phyloP scores from a whole-genome alignment of 805 yeast species.

The Lipomyces spencermartinsiae region DNA sequence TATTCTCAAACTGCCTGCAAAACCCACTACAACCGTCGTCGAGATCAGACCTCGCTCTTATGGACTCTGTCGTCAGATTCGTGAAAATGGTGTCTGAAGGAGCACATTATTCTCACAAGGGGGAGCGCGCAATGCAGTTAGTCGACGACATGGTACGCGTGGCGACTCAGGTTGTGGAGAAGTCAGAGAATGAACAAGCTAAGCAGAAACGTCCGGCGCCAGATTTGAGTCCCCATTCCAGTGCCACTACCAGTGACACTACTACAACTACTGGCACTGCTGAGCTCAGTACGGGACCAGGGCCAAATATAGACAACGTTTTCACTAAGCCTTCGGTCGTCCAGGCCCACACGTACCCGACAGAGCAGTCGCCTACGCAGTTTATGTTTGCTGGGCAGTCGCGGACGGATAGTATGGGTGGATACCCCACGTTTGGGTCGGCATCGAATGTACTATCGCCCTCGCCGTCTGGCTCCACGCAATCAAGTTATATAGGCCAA shows the following conservation, averaged over 20 bases:
- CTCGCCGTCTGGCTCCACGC: background rate
- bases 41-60: slow-evolving; percentile 37
- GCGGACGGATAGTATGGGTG: background rate
- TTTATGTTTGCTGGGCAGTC: background rate
- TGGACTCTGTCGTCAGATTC: slow-evolving; percentile 27
- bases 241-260: background rate
- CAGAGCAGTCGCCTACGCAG: background rate
- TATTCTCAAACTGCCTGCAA: slow-evolving; percentile 38
- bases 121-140: slow-evolving; percentile 3
- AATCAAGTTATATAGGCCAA: background rate
- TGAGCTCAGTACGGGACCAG: background rate
- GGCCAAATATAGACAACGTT: background rate
- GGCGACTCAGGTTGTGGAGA: slow-evolving; percentile 21
- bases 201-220: background rate
- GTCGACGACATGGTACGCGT: slow-evolving; percentile 10
- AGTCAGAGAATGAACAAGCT: slow-evolving; percentile 16
- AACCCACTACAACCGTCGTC: slow-evolving; percentile 38
- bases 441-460: background rate
- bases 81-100: slow-evolving; percentile 14
- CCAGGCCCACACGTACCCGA: background rate
- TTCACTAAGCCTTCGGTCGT: background rate
- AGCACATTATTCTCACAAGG: background rate
- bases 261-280: background rate
- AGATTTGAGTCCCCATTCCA: background rate
- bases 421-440: background rate